Evolutionary conservation across 768 basidiomycete species (phyloP).

Genomic region (Tulasnella sp.): DNA sequence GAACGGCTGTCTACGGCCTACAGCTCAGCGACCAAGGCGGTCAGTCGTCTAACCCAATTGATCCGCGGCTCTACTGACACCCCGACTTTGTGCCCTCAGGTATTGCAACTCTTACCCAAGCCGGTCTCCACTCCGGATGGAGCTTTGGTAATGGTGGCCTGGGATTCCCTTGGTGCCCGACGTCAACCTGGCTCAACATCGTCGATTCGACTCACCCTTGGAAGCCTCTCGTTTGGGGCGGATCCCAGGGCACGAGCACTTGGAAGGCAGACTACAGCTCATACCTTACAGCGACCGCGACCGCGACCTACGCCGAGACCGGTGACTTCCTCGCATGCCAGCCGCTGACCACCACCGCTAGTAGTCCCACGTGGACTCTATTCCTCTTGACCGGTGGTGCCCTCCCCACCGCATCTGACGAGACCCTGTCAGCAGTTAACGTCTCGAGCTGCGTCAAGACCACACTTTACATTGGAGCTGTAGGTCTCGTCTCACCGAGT

Average conservation of each 20-base stretch:
- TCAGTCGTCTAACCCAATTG: background rate
- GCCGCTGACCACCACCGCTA: background rate
- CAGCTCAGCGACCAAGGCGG: background rate
- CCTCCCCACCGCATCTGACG: background rate
- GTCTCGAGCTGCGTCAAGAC: background rate
- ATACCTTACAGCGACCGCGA: background rate
- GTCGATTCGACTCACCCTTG: background rate
- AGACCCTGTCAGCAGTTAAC: background rate
- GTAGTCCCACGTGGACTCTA: background rate
- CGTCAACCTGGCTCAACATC: background rate
- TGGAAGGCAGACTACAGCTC: background rate
- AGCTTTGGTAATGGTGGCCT: background rate
- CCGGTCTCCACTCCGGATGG: background rate
- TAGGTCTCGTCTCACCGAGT: background rate
- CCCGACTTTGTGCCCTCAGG: background rate
- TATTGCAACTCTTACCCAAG: background rate
- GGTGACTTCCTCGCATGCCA: background rate
- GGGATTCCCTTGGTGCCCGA: constrained; percentile 8
- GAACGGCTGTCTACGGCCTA: background rate
- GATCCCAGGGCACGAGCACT: background rate
- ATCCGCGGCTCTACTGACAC: background rate
- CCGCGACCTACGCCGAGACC: background rate
- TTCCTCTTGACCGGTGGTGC: background rate
- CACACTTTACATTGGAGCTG: background rate
- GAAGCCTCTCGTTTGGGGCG: background rate